Percentiles rank a stretch among this genome's conserved stretches.
Conservation (phyloP, 2,329 filamentous ascomycete species). For the Elsinoe perseae region DNA sequence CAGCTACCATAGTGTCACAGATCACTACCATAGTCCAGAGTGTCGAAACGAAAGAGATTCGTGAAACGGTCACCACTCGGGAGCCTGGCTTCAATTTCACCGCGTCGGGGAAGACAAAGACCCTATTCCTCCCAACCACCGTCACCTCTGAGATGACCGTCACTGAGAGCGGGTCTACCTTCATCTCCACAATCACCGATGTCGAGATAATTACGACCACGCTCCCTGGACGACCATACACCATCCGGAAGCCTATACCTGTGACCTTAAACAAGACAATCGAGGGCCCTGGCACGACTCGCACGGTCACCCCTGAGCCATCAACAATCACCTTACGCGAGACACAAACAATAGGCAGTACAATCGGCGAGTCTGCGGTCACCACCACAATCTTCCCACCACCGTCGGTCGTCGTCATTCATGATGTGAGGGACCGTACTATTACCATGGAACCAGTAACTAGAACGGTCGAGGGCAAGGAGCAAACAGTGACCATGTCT, state of each 20-base stretch:
- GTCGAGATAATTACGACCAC: slow-evolving; percentile 4
- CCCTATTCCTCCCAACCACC: neutral
- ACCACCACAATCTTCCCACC: no score
- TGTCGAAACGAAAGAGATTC: neutral
- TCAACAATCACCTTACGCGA: neutral
- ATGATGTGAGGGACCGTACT: no score
- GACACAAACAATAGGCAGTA: no score
- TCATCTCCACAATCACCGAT: neutral
- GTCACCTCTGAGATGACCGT: neutral
- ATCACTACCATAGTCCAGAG: neutral
- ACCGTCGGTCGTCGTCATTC: no score
- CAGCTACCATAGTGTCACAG: neutral
- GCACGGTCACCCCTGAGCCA: neutral
- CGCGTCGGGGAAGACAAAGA: neutral
- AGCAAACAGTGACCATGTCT: neutral
- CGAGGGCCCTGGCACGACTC: neutral
- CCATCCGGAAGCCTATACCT: slow-evolving; percentile 4
- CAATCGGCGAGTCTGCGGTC: neutral
- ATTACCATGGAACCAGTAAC: neutral
- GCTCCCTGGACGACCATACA: neutral
- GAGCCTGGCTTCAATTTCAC: slow-evolving; percentile 2
- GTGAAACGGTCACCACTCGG: neutral
- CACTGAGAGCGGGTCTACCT: neutral
- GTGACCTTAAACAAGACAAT: slow-evolving; percentile 1
- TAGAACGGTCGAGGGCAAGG: no score